Evolutionary conservation across 768 basidiomycete genomes (phyloP).

Genomic region (Leccinum aurantiacum): DNA sequence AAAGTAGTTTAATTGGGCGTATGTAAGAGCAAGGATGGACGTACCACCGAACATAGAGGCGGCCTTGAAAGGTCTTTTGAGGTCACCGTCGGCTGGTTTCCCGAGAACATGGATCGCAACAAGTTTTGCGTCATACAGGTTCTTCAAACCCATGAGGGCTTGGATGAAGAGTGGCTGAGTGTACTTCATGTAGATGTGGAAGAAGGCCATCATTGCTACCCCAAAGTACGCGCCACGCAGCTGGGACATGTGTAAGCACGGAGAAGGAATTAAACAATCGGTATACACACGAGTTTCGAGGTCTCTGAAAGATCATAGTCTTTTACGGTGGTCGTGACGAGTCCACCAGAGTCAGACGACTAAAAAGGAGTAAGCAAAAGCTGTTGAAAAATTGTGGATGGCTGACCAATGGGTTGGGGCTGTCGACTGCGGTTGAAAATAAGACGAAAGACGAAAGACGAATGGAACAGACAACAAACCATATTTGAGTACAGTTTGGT

Average conservation of each 20-base stretch:
- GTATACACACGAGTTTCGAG: conserved; percentile 67
- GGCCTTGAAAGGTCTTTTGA: conserved; percentile 87
- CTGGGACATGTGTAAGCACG: conserved; percentile 30
- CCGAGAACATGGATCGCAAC: conserved; percentile 82
- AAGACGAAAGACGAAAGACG: neutral
- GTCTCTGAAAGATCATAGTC: conserved; percentile 93
- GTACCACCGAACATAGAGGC: conserved; percentile 71
- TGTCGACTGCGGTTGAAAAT: conserved; percentile 57
- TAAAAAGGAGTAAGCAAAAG: conserved; percentile 23
- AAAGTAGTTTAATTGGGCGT: neutral
- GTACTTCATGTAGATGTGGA: conserved; percentile 94
- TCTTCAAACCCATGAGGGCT: conserved; percentile 92
- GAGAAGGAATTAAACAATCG: conserved; percentile 17
- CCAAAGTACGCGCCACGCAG: conserved; percentile 70
- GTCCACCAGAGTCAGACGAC: conserved; percentile 66
- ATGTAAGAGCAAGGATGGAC: conserved; percentile 19
- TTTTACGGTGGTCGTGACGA: conserved; percentile 86
- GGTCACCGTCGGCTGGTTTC: conserved; percentile 76
- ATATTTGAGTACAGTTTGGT: conserved; percentile 95
- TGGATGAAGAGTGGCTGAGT: conserved; percentile 97
- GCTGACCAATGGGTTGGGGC: conserved; percentile 72
- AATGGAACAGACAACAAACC: conserved; percentile 46
- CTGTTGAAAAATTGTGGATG: neutral
- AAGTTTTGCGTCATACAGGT: conserved; percentile 81
- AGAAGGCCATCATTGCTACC: conserved; percentile 85